Evolutionary conservation across 805 yeast species (phyloP).

Genomic region (Candida insectorum): DNA sequence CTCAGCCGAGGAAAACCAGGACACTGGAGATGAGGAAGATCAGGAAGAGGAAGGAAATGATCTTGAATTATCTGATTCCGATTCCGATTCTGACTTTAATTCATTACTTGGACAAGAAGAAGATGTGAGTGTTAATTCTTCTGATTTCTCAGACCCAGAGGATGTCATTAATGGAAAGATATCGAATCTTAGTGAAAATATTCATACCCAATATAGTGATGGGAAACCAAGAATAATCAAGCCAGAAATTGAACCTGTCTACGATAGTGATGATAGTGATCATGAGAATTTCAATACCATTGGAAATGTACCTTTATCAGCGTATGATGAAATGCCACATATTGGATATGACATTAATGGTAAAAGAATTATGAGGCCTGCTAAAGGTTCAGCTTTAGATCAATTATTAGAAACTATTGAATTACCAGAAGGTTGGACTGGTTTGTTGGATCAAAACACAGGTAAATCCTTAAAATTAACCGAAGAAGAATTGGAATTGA

Average conservation of each 20-base stretch:
- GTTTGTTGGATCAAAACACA: constrained; percentile 83
- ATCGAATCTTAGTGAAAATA: constrained; percentile 31
- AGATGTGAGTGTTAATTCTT: constrained; percentile 37
- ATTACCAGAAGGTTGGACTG: constrained; percentile 98
- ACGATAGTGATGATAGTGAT: constrained; percentile 92
- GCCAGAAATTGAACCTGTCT: constrained; percentile 93
- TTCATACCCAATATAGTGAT: constrained; percentile 59
- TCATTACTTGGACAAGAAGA: constrained; percentile 56
- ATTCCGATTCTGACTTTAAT: constrained; percentile 61
- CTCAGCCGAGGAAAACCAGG: constrained; percentile 19
- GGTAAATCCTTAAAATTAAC: constrained; percentile 81
- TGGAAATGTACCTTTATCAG: constrained; percentile 89
- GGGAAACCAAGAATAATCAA: constrained; percentile 74
- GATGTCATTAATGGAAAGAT: constrained; percentile 50
- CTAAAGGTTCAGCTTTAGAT: constrained; percentile 92
- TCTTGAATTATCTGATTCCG: constrained; percentile 1
- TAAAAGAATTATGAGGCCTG: constrained; percentile 98
- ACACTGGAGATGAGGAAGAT: constrained; percentile 23
- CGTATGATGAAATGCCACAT: constrained; percentile 96
- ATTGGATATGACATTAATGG: constrained; percentile 97
- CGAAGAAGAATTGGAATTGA: constrained; percentile 83
- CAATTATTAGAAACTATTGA: constrained; percentile 86
- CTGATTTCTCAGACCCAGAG: constrained; percentile 49
- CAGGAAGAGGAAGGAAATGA: constrained; percentile 26
- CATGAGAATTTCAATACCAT: constrained; percentile 77